Conservation (phyloP, 768 basidiomycete species). For the Tulasnella calospora region DNA sequence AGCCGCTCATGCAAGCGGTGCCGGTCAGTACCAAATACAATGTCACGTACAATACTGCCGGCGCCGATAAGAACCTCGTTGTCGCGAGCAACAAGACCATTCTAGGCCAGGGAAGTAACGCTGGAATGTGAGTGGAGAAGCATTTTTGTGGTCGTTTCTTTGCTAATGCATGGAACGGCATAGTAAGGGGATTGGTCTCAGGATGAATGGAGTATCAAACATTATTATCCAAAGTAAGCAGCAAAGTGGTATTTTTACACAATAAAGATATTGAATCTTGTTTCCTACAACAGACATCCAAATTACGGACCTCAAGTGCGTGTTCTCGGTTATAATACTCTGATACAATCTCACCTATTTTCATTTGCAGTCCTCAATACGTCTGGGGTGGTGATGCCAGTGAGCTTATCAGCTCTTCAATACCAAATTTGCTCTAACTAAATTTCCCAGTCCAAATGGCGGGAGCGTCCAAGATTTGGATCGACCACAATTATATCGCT, state of each 20-base stretch:
- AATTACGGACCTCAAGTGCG: not conserved
- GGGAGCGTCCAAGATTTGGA: not conserved
- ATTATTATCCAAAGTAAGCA: not conserved
- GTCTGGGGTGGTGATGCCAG: not conserved
- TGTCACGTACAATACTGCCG: not conserved
- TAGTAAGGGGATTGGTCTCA: not conserved
- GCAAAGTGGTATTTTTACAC: not conserved
- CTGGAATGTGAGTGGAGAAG: not conserved
- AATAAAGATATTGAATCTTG: not conserved
- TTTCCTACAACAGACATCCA: not conserved
- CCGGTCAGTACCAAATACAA: not conserved
- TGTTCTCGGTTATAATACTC: not conserved
- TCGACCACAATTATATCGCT: not conserved
- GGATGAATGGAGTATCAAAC: not conserved
- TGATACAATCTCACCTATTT: not conserved
- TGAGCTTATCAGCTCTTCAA: not conserved
- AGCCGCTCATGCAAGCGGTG: not conserved
- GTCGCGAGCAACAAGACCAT: not conserved
- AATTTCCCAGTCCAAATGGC: not conserved
- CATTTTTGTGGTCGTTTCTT: too few relatives aligned
- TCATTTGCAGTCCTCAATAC: not conserved
- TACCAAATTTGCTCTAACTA: not conserved
- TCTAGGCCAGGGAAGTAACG: not conserved
- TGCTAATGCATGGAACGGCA: not conserved
- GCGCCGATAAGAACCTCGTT: not conserved